Conservation (phyloP, 192 early-diverging fungal species). For the Linnemannia hyalina region DNA sequence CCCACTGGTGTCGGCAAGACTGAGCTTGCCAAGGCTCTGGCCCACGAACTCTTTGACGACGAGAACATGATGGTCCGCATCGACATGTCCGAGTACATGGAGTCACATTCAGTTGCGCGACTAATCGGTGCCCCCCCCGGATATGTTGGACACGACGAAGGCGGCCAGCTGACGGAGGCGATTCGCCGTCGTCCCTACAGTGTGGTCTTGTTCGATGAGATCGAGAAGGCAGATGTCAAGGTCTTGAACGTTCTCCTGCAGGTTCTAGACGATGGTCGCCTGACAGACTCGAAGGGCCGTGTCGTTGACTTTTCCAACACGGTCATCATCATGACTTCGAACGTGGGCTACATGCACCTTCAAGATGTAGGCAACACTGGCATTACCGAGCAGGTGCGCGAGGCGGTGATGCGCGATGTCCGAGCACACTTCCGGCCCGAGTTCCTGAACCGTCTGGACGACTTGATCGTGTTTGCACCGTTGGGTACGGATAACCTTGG, state of each 20-base stretch:
- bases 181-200: conserved; percentile 93
- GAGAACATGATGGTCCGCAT: conserved; percentile 95
- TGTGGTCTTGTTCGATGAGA: conserved; percentile 97
- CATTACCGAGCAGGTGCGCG: conserved; percentile 52
- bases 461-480: conserved; percentile 90
- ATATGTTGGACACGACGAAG: conserved; percentile 97
- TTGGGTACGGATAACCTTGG: conserved; percentile 73
- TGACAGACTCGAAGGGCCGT: conserved; percentile 93
- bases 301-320: conserved; percentile 96
- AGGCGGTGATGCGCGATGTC: conserved; percentile 87
- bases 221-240: conserved; percentile 95
- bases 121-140: conserved; percentile 97
- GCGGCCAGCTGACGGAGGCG: conserved; percentile 95
- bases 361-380: conserved; percentile 50
- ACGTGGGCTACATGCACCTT: conserved; percentile 75
- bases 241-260: conserved; percentile 86
- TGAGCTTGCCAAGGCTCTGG: conserved; percentile 83
- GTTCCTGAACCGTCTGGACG: conserved; percentile 96
- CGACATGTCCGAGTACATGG: conserved; percentile 99
- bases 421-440: conserved; percentile 89
- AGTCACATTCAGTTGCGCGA: conserved; percentile 86
- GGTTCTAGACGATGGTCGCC: conserved; percentile 93
- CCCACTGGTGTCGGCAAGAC: conserved; percentile 98
- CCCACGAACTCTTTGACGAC: conserved; percentile 94
- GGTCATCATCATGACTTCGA: conserved; percentile 96